A percentile compares a stretch with the other conserved stretches of the same genome.
phyloP scores from a whole-genome alignment of 805 yeast genomes.

The Tetrapisispora iriomotensis region DNA sequence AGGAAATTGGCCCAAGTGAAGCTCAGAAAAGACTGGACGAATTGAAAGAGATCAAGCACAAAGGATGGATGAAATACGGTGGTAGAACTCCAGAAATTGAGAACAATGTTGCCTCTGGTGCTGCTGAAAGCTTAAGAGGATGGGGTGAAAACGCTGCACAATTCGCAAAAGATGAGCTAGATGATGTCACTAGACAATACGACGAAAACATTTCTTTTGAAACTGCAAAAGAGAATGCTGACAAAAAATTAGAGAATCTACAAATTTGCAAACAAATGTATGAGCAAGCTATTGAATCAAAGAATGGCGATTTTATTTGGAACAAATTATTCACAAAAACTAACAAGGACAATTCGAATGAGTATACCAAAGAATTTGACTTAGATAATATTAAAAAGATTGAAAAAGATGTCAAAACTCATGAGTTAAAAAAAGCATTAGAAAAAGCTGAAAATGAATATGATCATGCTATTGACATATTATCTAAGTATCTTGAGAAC shows the following conservation, averaged over 20 bases:
- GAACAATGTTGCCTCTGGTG: slow-evolving; percentile 26
- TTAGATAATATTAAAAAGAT: not conserved
- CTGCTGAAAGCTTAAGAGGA: slow-evolving; percentile 33
- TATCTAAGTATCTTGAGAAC: slow-evolving; percentile 4
- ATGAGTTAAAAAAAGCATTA: not conserved
- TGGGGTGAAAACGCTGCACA: slow-evolving; percentile 39
- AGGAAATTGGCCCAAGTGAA: slow-evolving; percentile 18
- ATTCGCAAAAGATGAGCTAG: slow-evolving; percentile 35
- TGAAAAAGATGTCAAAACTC: slow-evolving; percentile 2
- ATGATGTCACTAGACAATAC: slow-evolving; percentile 21
- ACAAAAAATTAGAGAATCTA: not conserved
- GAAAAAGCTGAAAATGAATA: slow-evolving; percentile 1
- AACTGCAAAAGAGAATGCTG: slow-evolving; percentile 2
- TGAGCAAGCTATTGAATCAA: not conserved
- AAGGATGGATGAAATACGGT: slow-evolving; percentile 27
- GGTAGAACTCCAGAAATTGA: slow-evolving; percentile 21
- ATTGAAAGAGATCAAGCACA: slow-evolving; percentile 20
- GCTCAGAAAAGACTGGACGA: slow-evolving; percentile 19
- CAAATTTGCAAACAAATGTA: not conserved
- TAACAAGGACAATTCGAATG: not conserved
- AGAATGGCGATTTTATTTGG: slow-evolving; percentile 3
- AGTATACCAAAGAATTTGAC: not conserved
- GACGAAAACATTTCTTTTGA: slow-evolving; percentile 1
- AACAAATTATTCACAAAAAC: not conserved
- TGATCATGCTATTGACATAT: slow-evolving; percentile 3